Evolutionary conservation across 2,329 filamentous ascomycete genomes (phyloP).

Genomic region (Fusarium secorum): DNA sequence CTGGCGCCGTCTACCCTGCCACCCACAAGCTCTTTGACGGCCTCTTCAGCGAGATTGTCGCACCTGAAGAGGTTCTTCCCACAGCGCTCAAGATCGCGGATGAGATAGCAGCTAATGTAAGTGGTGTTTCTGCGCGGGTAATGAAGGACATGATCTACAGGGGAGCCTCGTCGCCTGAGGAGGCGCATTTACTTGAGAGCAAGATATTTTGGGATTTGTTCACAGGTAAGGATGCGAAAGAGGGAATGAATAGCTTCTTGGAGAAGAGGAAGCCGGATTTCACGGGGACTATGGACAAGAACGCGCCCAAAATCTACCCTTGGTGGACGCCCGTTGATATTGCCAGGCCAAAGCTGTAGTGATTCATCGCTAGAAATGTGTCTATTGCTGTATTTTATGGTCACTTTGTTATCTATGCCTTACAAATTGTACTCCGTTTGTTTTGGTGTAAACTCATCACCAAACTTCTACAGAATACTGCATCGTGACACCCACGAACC

Average conservation of each 20-base stretch:
- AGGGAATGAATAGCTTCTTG: constrained; percentile 74
- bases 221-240: constrained; percentile 65
- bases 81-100: constrained; percentile 71
- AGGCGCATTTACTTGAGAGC: constrained; percentile 74
- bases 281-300: constrained; percentile 64
- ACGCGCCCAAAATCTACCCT: constrained; percentile 67
- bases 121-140: constrained; percentile 67
- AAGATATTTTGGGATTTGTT: constrained; percentile 69
- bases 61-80: constrained; percentile 67
- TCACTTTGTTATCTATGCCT: neutral
- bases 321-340: constrained; percentile 68
- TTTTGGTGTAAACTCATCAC: neutral
- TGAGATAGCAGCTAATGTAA: constrained; percentile 73
- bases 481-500: neutral
- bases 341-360: constrained; percentile 40
- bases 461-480: neutral
- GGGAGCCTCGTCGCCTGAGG: constrained; percentile 67
- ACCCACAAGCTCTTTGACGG: constrained; percentile 60
- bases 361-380: neutral
- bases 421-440: neutral
- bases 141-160: constrained; percentile 78
- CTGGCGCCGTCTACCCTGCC: constrained; percentile 67
- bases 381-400: neutral
- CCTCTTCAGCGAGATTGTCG: constrained; percentile 72
- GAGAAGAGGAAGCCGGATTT: constrained; percentile 73